Conservation (phyloP, 805 yeast species). For the Ogataea angusta region DNA sequence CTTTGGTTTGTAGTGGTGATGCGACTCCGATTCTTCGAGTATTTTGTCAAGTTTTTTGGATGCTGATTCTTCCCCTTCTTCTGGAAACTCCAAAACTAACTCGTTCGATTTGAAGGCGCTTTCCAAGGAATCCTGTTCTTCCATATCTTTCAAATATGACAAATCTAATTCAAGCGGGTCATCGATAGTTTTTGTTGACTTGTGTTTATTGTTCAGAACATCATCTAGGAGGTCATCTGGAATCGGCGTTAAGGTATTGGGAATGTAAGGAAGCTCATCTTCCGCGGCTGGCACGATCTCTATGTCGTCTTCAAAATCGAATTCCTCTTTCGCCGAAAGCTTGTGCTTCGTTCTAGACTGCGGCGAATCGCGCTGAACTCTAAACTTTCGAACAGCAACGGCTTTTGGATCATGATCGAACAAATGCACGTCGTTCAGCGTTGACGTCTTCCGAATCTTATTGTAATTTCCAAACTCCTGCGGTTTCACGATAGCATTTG, state of each 20-base stretch:
- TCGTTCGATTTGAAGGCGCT: slow-evolving; percentile 5
- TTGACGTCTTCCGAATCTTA: slow-evolving; percentile 22
- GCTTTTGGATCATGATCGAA: slow-evolving; percentile 10
- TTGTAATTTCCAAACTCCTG: slow-evolving; percentile 16
- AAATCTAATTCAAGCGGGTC: slow-evolving; percentile 28
- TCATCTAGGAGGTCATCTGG: slow-evolving; percentile 30
- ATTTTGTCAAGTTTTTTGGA: slow-evolving; percentile 19
- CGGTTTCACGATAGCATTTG: slow-evolving; percentile 20
- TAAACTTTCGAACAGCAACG: slow-evolving; percentile 27
- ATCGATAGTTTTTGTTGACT: slow-evolving; percentile 5
- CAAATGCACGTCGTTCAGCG: slow-evolving; percentile 6
- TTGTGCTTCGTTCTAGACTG: slow-evolving; percentile 19
- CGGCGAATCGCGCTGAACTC: slow-evolving; percentile 33
- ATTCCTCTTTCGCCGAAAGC: slow-evolving; percentile 7
- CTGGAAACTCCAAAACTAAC: slow-evolving; percentile 25
- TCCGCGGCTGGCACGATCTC: slow-evolving; percentile 44
- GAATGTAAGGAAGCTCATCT: slow-evolving; percentile 41
- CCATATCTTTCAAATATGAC: slow-evolving; percentile 11
- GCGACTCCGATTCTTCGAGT: slow-evolving; percentile 21
- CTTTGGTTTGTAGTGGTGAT: slow-evolving; percentile 21
- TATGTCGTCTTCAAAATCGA: slow-evolving; percentile 38
- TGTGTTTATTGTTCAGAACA: slow-evolving; percentile 19
- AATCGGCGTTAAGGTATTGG: slow-evolving; percentile 42
- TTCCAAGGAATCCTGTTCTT: slow-evolving; percentile 1
- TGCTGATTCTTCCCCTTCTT: slow-evolving; percentile 21